phyloP scores from a whole-genome alignment of 129 eudicot genomes.

The Chrysanthemum lavandulifolium region DNA sequence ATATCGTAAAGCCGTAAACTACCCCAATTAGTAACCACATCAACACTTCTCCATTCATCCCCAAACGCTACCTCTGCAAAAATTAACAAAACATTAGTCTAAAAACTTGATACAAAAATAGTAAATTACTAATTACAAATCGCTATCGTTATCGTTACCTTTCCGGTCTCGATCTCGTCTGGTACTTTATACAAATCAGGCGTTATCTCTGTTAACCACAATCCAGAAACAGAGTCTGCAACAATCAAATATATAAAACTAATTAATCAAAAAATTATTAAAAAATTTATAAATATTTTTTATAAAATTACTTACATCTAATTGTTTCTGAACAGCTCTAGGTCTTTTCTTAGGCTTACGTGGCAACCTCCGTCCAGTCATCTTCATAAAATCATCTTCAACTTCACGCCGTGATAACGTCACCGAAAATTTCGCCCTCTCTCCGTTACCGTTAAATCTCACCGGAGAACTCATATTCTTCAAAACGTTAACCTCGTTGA shows the following conservation, averaged over 20 bases:
- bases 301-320: slow-evolving; percentile 63
- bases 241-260: slow-evolving; percentile 22
- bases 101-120: not conserved
- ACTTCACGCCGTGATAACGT: slow-evolving; percentile 56
- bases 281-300: too few relatives aligned
- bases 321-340: slow-evolving; percentile 48
- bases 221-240: slow-evolving; percentile 65
- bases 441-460: slow-evolving; percentile 35
- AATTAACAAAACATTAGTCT: not conserved
- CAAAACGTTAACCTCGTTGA: slow-evolving; percentile 19
- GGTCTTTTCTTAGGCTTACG: slow-evolving; percentile 72
- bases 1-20: slow-evolving; percentile 1
- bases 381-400: slow-evolving; percentile 68
- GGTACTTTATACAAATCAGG: slow-evolving; percentile 74
- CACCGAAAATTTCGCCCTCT: slow-evolving; percentile 56
- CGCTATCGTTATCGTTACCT: slow-evolving; percentile 22
- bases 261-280: not conserved
- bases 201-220: slow-evolving; percentile 63
- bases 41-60: slow-evolving; percentile 25
- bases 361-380: slow-evolving; percentile 53
- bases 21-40: slow-evolving; percentile 19
- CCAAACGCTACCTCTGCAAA: slow-evolving; percentile 39
- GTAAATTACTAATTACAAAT: not conserved
- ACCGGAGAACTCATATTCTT: slow-evolving; percentile 29
- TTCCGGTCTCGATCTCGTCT: slow-evolving; percentile 39